These are phyloP conservation scores for Dactylorhiza incarnata DNA, from an alignment of 106 monocot genomes.

Conservation along the genomic window DNA sequence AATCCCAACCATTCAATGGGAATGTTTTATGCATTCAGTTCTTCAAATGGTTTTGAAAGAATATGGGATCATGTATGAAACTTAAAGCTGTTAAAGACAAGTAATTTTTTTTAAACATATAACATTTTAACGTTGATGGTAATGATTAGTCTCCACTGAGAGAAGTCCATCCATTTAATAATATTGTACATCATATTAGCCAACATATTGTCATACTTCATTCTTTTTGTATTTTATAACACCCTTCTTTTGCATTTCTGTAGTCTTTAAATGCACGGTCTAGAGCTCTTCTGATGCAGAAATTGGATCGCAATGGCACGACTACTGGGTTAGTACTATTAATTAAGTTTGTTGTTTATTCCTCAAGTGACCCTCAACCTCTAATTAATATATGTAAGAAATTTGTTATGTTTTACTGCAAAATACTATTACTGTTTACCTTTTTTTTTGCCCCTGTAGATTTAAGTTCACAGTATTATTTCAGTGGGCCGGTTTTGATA, in stretches of 20 bases:
- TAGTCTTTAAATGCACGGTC: conserved; percentile 61
- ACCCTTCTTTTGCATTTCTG: conserved; percentile 2
- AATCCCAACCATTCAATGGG: neutral
- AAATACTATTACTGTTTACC: neutral
- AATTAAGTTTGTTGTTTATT: neutral
- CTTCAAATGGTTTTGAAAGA: neutral
- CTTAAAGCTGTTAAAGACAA: neutral
- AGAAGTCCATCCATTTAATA: no score
- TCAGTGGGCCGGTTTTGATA: neutral
- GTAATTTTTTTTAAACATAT: neutral
- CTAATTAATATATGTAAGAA: neutral
- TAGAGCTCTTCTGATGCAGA: conserved; percentile 52
- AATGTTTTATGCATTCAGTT: no score
- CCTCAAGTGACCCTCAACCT: neutral
- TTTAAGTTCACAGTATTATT: neutral
- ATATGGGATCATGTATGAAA: neutral
- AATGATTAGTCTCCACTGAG: neutral
- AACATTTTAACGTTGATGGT: no score
- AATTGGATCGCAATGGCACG: conserved; percentile 55
- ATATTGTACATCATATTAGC: neutral
- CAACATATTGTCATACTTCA: neutral
- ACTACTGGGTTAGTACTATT: conserved; percentile 23
- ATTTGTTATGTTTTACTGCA: neutral
- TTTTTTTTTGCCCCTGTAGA: neutral
- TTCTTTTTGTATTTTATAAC: neutral